Conservation (phyloP, 257 asterid species). For the Solanum arcanum region DNA sequence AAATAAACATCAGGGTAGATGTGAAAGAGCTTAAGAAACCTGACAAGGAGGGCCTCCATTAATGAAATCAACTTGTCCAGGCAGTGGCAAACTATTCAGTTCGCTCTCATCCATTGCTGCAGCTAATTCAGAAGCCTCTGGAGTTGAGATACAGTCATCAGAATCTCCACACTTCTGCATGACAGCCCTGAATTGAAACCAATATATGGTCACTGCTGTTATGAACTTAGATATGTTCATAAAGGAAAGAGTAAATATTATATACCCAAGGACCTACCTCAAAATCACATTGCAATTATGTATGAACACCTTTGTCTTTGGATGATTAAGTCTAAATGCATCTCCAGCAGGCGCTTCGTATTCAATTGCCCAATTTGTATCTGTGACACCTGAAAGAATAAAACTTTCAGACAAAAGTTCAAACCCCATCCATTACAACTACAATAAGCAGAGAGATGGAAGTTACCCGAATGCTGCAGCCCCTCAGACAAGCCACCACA, state of each 20-base stretch:
- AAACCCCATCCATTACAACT: not conserved
- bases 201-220: not conserved
- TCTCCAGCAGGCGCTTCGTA: slow-evolving; percentile 90
- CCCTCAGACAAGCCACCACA: slow-evolving; percentile 99
- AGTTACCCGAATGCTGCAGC: slow-evolving; percentile 56
- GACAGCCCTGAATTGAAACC: slow-evolving; percentile 54
- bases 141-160: slow-evolving; percentile 81
- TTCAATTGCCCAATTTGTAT: slow-evolving; percentile 95
- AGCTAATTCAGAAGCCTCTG: slow-evolving; percentile 85
- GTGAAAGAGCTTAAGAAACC: slow-evolving; percentile 30
- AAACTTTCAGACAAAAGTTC: not conserved
- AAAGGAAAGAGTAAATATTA: not conserved
- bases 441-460: not conserved
- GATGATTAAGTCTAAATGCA: slow-evolving; percentile 90
- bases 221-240: not conserved
- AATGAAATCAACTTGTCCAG: slow-evolving; percentile 92
- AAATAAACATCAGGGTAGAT: slow-evolving; percentile 1
- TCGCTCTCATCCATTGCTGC: slow-evolving; percentile 40
- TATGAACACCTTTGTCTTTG: slow-evolving; percentile 59
- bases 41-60: slow-evolving; percentile 99
- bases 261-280: slow-evolving; percentile 32
- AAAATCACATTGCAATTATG: slow-evolving; percentile 86
- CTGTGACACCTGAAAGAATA: slow-evolving; percentile 41
- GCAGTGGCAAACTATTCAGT: slow-evolving; percentile 65
- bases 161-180: slow-evolving; percentile 87